Evolutionary conservation across 257 asterid genomes (phyloP).

Genomic region (Thymus quinquecostatus): DNA sequence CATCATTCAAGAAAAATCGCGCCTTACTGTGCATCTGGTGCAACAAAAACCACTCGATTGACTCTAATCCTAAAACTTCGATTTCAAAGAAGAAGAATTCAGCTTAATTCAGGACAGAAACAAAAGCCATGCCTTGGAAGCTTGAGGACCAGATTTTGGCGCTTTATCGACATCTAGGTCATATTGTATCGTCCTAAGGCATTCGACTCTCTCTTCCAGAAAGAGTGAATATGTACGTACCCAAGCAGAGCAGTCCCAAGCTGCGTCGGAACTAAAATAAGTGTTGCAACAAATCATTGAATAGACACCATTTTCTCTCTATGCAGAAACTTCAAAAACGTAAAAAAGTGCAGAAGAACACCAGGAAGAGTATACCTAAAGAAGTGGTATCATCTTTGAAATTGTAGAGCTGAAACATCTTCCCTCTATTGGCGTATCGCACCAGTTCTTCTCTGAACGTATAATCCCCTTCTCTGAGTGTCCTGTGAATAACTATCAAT

Average conservation of each 20-base stretch:
- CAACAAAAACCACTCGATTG: background rate
- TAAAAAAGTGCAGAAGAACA: background rate
- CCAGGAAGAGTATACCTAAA: conserved; percentile 48
- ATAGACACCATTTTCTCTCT: background rate
- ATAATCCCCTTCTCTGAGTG: conserved; percentile 87
- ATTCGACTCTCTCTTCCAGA: conserved; percentile 85
- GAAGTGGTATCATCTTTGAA: conserved; percentile 88
- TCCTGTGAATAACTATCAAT: conserved; percentile 80
- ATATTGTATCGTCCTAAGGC: conserved; percentile 61
- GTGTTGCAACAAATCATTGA: conserved; percentile 28
- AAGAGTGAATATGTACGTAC: conserved; percentile 77
- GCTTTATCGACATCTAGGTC: conserved; percentile 49
- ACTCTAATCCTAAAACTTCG: background rate
- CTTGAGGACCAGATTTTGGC: conserved; percentile 50
- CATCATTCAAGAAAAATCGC: conserved; percentile 43
- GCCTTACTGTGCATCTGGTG: conserved; percentile 57
- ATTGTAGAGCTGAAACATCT: conserved; percentile 65
- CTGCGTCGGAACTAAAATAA: conserved; percentile 46
- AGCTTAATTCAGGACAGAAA: background rate
- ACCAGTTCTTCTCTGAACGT: conserved; percentile 74
- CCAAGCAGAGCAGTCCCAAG: conserved; percentile 98
- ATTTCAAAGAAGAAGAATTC: background rate
- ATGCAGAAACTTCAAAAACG: background rate
- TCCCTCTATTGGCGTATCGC: conserved; percentile 64
- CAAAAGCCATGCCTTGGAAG: conserved; percentile 45